Conservation (phyloP, 2,329 filamentous ascomycete species). For the Trichoderma semiorbis region DNA sequence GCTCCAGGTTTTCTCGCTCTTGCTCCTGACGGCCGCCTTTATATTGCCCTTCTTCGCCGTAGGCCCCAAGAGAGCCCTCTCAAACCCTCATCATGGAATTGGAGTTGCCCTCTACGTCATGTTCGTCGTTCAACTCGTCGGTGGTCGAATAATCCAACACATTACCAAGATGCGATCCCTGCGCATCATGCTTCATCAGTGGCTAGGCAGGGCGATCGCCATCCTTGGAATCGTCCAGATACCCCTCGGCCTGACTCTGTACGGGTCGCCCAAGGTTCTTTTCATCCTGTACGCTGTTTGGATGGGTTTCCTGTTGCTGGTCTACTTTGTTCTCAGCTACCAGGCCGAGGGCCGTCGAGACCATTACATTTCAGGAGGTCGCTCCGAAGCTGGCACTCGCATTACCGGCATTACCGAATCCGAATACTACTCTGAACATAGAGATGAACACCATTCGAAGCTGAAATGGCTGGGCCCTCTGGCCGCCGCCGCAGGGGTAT, state of each 20-base stretch:
- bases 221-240: conserved; percentile 84
- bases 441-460: conserved; percentile 30
- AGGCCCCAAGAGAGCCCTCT: conserved; percentile 65
- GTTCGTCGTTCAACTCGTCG: conserved; percentile 67
- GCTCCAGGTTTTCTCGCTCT: conserved; percentile 65
- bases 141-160: conserved; percentile 60
- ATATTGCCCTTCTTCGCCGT: conserved; percentile 76
- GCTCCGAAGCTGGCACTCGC: conserved; percentile 48
- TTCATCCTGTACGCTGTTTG: conserved; percentile 86
- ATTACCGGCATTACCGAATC: conserved; percentile 40
- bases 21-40: conserved; percentile 68
- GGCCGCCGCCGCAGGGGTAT: conserved; percentile 49
- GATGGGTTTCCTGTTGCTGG: conserved; percentile 65
- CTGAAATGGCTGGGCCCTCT: conserved; percentile 51
- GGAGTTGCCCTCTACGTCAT: conserved; percentile 74
- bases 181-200: conserved; percentile 72
- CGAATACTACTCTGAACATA: conserved; percentile 38
- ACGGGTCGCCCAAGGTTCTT: conserved; percentile 79
- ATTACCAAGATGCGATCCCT: conserved; percentile 49
- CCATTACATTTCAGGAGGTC: conserved; percentile 54
- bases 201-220: conserved; percentile 74
- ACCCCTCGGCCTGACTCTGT: conserved; percentile 83
- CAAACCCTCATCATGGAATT: conserved; percentile 83
- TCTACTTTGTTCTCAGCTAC: conserved; percentile 80
- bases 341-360: conserved; percentile 54